These are phyloP conservation scores for Nowakowskiella sp. DNA, from an alignment of 192 early-diverging fungal genomes.

Conservation along the genomic window DNA sequence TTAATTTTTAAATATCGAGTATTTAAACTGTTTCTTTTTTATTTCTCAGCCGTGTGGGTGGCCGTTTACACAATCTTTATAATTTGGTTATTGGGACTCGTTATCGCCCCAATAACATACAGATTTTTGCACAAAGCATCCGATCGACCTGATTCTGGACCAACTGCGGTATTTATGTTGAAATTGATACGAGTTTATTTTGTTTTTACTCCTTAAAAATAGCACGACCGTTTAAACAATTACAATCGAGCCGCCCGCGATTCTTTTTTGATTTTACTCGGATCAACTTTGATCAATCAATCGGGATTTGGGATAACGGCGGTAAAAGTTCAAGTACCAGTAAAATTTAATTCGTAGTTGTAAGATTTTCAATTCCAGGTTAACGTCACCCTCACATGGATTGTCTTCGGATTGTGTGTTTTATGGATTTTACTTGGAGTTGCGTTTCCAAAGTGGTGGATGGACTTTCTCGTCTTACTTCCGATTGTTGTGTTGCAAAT, in stretches of 20 bases:
- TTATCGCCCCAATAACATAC: constrained; percentile 6
- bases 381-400: constrained; percentile 13
- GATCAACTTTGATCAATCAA: constrained; percentile 14
- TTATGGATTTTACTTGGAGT: constrained; percentile 9
- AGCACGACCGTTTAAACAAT: background rate
- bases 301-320: constrained; percentile 12
- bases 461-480: constrained; percentile 12
- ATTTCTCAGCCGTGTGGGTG: constrained; percentile 15
- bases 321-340: background rate
- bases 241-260: constrained; percentile 24
- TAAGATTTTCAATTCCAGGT: background rate
- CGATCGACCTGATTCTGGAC: too few relatives aligned
- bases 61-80: constrained; percentile 9
- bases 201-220: too few relatives aligned
- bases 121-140: too few relatives aligned
- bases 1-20: too few relatives aligned
- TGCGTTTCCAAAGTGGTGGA: constrained; percentile 9
- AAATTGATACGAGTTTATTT: too few relatives aligned
- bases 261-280: constrained; percentile 20
- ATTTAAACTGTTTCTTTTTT: too few relatives aligned
- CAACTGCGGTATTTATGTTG: too few relatives aligned
- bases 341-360: background rate
- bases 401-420: constrained; percentile 3
- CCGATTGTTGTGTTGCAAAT: constrained; percentile 1
- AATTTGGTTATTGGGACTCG: constrained; percentile 9